A percentile compares a stretch with the other conserved stretches of the same genome.
phyloP scores from a whole-genome alignment of 768 basidiomycete species.

The Boletellus emodensis region DNA sequence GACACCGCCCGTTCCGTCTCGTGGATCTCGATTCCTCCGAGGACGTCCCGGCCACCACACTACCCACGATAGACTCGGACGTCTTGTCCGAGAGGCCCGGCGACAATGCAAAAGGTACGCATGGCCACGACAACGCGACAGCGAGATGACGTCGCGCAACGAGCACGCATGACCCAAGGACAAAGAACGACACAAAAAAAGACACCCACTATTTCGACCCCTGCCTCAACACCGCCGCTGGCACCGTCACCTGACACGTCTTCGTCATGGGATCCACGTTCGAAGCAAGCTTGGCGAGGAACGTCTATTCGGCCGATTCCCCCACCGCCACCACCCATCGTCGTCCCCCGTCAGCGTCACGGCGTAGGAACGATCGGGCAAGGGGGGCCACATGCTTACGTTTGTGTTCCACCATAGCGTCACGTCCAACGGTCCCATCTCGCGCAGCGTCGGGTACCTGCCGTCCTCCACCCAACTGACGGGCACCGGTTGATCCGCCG shows the following conservation, averaged over 20 bases:
- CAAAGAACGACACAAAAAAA: not conserved
- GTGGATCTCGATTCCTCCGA: conserved; percentile 19
- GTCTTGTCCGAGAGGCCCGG: not conserved
- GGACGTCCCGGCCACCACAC: not conserved
- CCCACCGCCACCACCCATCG: too few relatives aligned
- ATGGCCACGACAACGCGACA: too few relatives aligned
- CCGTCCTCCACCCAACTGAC: conserved; percentile 53
- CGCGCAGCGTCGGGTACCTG: conserved; percentile 35
- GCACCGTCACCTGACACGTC: conserved; percentile 27
- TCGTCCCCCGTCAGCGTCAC: too few relatives aligned
- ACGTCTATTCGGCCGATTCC: conserved; percentile 29
- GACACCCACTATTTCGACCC: conserved; percentile 33
- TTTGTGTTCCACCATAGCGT: conserved; percentile 43
- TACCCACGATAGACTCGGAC: conserved; percentile 12
- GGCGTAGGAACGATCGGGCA: too few relatives aligned
- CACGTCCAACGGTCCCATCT: conserved; percentile 43
- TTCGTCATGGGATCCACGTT: conserved; percentile 36
- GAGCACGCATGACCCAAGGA: too few relatives aligned
- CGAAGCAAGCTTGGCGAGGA: conserved; percentile 41
- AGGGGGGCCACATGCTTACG: conserved; percentile 27
- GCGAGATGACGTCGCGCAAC: too few relatives aligned
- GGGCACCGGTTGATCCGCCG: conserved; percentile 38
- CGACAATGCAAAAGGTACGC: too few relatives aligned
- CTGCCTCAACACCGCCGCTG: conserved; percentile 21
- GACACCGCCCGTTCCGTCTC: not conserved